Evolutionary conservation across 83 land plant genomes (phyloP).

Genomic region (Picea abies): DNA sequence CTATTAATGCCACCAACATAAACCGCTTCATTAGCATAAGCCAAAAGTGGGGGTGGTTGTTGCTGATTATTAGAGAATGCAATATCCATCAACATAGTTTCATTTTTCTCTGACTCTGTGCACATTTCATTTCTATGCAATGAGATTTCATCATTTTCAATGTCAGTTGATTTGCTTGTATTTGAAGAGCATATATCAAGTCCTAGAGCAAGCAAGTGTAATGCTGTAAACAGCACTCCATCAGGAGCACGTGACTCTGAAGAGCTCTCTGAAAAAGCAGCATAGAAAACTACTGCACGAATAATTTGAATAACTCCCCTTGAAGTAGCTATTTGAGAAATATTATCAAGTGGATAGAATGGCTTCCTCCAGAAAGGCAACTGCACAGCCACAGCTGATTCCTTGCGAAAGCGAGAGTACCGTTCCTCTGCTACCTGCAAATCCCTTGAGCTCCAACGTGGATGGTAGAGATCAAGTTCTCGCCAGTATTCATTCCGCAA

Average conservation of each 20-base stretch:
- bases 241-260: constrained; percentile 86
- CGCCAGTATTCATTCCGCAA: constrained; percentile 74
- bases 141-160: constrained; percentile 3
- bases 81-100: background rate
- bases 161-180: background rate
- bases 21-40: constrained; percentile 64
- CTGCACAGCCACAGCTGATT: constrained; percentile 72
- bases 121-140: background rate
- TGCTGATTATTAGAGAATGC: constrained; percentile 16
- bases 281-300: constrained; percentile 79
- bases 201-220: constrained; percentile 84
- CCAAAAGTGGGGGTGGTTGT: constrained; percentile 57
- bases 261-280: constrained; percentile 51
- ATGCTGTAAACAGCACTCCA: constrained; percentile 71
- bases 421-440: constrained; percentile 96
- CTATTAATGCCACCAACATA: constrained; percentile 27
- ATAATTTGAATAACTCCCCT: constrained; percentile 52
- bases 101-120: constrained; percentile 9
- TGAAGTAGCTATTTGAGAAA: constrained; percentile 72
- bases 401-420: constrained; percentile 69
- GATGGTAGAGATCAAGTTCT: constrained; percentile 94
- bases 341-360: constrained; percentile 51
- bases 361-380: constrained; percentile 86
- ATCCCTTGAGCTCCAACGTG: constrained; percentile 89
- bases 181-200: constrained; percentile 66